phyloP scores from a whole-genome alignment of 495 filamentous ascomycete genomes.

The Penicillium lividum region DNA sequence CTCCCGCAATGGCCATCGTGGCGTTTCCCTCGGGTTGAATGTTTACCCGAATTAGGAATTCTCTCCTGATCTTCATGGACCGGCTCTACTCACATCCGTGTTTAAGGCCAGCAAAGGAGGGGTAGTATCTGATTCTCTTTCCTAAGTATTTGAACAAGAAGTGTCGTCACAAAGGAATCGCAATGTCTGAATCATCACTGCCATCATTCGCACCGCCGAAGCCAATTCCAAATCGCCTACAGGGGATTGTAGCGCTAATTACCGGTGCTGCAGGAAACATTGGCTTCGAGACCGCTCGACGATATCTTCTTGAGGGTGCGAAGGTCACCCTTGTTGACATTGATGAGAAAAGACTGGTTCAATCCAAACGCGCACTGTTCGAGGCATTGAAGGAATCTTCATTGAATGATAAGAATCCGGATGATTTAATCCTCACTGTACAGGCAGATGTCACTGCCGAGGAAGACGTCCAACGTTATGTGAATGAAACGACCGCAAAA shows the following conservation, averaged over 20 bases:
- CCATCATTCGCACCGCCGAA: not conserved
- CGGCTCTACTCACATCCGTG: too few relatives aligned
- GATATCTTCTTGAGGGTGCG: constrained; percentile 22
- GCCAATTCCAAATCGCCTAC: constrained; percentile 21
- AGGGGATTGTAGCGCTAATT: constrained; percentile 18
- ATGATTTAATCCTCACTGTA: constrained; percentile 19
- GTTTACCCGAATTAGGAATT: too few relatives aligned
- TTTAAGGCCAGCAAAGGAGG: too few relatives aligned
- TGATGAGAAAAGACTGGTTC: not conserved
- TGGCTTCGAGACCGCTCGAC: constrained; percentile 20
- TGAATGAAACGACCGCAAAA: constrained; percentile 7
- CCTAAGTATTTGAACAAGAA: too few relatives aligned
- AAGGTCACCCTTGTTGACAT: constrained; percentile 20
- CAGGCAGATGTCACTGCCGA: constrained; percentile 23
- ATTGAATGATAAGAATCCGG: not conserved
- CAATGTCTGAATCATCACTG: constrained; percentile 2
- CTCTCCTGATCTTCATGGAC: too few relatives aligned
- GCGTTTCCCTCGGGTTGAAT: too few relatives aligned
- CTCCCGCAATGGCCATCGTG: too few relatives aligned
- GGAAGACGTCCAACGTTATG: constrained; percentile 14
- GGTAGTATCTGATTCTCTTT: too few relatives aligned
- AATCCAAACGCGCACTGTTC: not conserved
- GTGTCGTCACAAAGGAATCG: too few relatives aligned
- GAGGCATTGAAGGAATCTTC: not conserved
- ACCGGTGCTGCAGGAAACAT: constrained; percentile 24